Evolutionary conservation across 177 flowering plant species (phyloP).

Genomic region (Vitis hybrid): DNA sequence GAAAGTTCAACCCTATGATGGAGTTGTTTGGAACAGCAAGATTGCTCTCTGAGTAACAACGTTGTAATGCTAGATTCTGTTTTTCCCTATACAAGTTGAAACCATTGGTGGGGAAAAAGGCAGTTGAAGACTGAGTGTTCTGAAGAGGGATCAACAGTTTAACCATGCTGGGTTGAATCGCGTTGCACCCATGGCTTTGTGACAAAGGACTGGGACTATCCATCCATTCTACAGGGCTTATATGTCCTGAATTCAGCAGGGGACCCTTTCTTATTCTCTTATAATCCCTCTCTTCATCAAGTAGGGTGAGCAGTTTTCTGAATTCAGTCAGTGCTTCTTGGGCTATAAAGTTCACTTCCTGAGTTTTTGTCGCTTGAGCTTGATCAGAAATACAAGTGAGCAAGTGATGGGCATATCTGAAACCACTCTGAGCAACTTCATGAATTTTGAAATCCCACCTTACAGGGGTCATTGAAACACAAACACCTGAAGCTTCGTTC

Average conservation of each 20-base stretch:
- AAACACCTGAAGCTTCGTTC: conserved; percentile 7
- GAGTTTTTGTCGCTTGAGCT: conserved; percentile 17
- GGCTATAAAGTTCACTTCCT: conserved; percentile 25
- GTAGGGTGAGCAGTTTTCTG: conserved; percentile 29
- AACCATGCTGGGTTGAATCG: neutral
- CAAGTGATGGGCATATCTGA: conserved; percentile 26
- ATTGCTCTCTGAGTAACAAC: neutral
- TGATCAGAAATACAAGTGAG: conserved; percentile 26
- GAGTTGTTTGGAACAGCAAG: neutral
- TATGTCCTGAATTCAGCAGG: conserved; percentile 11
- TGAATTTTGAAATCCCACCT: conserved; percentile 27
- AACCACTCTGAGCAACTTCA: conserved; percentile 32
- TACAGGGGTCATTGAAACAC: conserved; percentile 14
- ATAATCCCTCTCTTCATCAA: conserved; percentile 15
- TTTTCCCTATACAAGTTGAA: neutral
- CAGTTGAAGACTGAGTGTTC: neutral
- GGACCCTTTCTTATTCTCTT: conserved; percentile 39
- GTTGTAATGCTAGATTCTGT: neutral
- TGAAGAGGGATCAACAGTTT: neutral
- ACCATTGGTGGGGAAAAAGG: conserved; percentile 2
- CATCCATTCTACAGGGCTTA: conserved; percentile 26
- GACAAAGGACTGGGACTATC: conserved; percentile 10
- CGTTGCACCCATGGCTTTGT: neutral
- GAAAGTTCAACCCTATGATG: conserved; percentile 3
- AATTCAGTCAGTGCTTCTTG: conserved; percentile 28